Evolutionary conservation across 371 early-diverging fungal genomes (phyloP), one percentile per base, ranked within the genome.

Genomic region (Circinella minor): DNA sequence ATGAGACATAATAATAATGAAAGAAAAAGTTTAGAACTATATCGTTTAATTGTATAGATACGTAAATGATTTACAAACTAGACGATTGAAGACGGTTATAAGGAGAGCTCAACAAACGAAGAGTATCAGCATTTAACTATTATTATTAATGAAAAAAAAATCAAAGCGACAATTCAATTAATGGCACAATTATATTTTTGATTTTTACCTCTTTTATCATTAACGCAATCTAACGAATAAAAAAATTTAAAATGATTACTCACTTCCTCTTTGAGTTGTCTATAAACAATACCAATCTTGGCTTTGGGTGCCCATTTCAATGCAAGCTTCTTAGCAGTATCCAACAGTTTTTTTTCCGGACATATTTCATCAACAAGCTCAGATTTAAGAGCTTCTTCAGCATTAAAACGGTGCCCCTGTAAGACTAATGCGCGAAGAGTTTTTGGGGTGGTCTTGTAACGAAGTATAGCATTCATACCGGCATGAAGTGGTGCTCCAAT

Each of bases 391-490:
- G 92, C 91, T 39, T 92, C 88, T 60, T 86, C 71, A 17, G 87
- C 90, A 55, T 74, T 81, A 74, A 89, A 92, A 10, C 91, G 80
- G 37, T 87, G 85, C 48, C 88, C 94, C 62, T 88, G 86, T 27
- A 94, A 73, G 15, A 93, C 79, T 73, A 89, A 84, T 69, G 91
- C 81, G 54, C 92, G 86, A 74, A 88, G 84, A 4, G 79, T 73
- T 55, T 74, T 76, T 0, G 89, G 85, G 3, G 75, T 70, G 63
- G 89, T 75, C 77, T 92, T 94, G 72, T 79, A 74, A 43, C 87
- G 85, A 43, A 93, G 73, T 17, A 94, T 67, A 3, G 89, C 85
- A 0, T 84, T 83, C 93, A 94, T 92, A 11, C 93, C 93, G 11
- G 91, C 86, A 27, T 87, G 75, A 18, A 94, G 76, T 27, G 92